Evolutionary conservation across 176 grass and related monocot genomes (phyloP), one percentile per base, ranked within the genome.

Genomic region (Triticum monococcum): DNA sequence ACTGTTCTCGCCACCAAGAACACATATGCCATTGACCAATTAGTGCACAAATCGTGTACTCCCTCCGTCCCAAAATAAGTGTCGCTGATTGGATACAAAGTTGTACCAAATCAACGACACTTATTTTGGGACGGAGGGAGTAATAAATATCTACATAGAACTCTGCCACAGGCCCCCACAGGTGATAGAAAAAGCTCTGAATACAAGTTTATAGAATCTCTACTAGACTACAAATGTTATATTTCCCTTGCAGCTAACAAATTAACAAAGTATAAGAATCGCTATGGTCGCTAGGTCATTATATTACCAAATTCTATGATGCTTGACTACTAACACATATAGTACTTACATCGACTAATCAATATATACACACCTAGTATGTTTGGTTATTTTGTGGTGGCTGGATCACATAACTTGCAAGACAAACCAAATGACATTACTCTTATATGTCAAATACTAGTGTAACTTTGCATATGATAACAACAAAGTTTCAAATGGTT

Each of bases 241-340:
- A 64, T 46, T 86, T 78, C 54, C 72, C 81, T 74, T 52, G 1
- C 25, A 52, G 62, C 17, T 23, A 78, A 78, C 40, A 86, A 78
- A 77, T 46, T 11, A 77, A 33, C 30, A 79, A 72, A 78, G 25
- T 68, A 52, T 52, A 40, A 50, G n/a, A 59, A 69, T 41, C 7
- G 4, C 48, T 87, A 33, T 14, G 72, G 40, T 56, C 65, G 36
- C 74, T 43, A 33, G 18, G 38, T 37, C 69, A 37, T 40, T 79
- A 79, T 72, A 77, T 57, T 46, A 46, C 3, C 17, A 68, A 18
- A 37, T 48, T 83, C 32, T 83, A 37, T 37, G 31, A 72, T 59
- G 22, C 72, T 60, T 72, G 9, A 59, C 81, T 59, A 38, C 81
- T 37, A 71, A 32, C 32, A 83, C 25, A 83, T 33, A 60, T 2